Evolutionary conservation across 2,329 filamentous ascomycete species (phyloP).

Genomic region (Aspergillus transmontanensis): DNA sequence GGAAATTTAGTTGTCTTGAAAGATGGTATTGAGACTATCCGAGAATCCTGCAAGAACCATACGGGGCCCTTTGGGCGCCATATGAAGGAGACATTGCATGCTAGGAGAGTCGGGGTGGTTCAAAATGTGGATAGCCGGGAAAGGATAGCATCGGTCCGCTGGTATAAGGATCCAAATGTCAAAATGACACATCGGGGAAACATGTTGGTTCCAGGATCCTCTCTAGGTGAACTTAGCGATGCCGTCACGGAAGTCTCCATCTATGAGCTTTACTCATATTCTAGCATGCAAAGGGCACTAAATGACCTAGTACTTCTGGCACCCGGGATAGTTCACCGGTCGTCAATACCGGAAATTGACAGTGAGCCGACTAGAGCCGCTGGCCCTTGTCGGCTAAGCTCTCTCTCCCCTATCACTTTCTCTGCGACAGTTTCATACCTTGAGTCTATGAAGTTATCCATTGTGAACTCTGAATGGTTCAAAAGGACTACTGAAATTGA

Average conservation of each 20-base stretch:
- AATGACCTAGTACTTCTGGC: constrained; percentile 57
- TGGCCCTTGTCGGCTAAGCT: constrained; percentile 20
- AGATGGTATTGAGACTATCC: constrained; percentile 34
- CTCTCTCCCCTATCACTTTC: constrained; percentile 17
- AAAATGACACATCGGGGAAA: constrained; percentile 35
- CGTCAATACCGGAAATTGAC: constrained; percentile 5
- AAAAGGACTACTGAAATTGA: constrained; percentile 20
- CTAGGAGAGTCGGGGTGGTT: constrained; percentile 57
- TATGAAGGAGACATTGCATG: constrained; percentile 24
- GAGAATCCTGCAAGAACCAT: constrained; percentile 1
- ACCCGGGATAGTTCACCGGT: constrained; percentile 30
- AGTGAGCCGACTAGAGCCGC: neutral
- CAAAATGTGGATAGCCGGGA: constrained; percentile 59
- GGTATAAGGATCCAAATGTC: constrained; percentile 50
- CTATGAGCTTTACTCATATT: constrained; percentile 58
- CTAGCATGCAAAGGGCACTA: constrained; percentile 51
- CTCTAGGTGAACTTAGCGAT: constrained; percentile 46
- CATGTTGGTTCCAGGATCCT: constrained; percentile 46
- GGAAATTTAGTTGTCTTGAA: constrained; percentile 57
- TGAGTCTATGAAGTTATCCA: constrained; percentile 18
- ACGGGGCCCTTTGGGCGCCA: neutral
- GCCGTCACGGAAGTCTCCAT: constrained; percentile 56
- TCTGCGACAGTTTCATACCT: constrained; percentile 17
- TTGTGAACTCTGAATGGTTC: constrained; percentile 26
- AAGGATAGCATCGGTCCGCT: constrained; percentile 58